Conservation (phyloP, 192 early-diverging fungal species). For the Umbelopsis sp. region DNA sequence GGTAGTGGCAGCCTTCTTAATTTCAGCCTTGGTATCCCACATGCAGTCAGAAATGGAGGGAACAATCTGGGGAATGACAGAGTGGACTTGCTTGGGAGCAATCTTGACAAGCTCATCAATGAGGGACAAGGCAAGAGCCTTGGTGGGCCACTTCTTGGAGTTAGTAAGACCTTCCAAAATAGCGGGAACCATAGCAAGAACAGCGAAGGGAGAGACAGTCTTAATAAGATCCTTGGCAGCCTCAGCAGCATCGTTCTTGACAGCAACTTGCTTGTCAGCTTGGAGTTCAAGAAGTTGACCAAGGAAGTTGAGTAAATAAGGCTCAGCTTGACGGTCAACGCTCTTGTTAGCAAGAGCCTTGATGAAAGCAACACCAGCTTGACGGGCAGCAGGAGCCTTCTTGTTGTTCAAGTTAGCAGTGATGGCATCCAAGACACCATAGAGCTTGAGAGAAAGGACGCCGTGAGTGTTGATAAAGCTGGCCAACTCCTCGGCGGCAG, state of each 20-base stretch:
- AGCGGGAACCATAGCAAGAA: constrained; percentile 60
- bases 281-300: constrained; percentile 63
- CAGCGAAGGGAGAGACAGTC: constrained; percentile 49
- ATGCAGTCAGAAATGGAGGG: constrained; percentile 74
- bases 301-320: constrained; percentile 65
- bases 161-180: constrained; percentile 69
- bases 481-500: constrained; percentile 27
- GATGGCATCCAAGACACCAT: constrained; percentile 62
- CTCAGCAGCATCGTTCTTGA: constrained; percentile 44
- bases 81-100: constrained; percentile 51
- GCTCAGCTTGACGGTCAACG: constrained; percentile 60
- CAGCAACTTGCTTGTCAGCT: constrained; percentile 53
- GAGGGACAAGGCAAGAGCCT: constrained; percentile 52
- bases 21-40: constrained; percentile 83
- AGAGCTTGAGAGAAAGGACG: constrained; percentile 58
- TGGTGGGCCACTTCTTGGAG: constrained; percentile 78
- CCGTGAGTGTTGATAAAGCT: constrained; percentile 54
- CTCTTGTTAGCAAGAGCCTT: constrained; percentile 48
- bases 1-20: constrained; percentile 61
- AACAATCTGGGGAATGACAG: constrained; percentile 63
- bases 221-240: constrained; percentile 47
- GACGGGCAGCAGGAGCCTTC: constrained; percentile 59
- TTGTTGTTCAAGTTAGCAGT: constrained; percentile 67
- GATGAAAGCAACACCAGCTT: constrained; percentile 64
- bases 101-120: constrained; percentile 45